phyloP scores from a whole-genome alignment of 371 early-diverging fungal genomes.

The Apophysomyces trapeziformis region DNA sequence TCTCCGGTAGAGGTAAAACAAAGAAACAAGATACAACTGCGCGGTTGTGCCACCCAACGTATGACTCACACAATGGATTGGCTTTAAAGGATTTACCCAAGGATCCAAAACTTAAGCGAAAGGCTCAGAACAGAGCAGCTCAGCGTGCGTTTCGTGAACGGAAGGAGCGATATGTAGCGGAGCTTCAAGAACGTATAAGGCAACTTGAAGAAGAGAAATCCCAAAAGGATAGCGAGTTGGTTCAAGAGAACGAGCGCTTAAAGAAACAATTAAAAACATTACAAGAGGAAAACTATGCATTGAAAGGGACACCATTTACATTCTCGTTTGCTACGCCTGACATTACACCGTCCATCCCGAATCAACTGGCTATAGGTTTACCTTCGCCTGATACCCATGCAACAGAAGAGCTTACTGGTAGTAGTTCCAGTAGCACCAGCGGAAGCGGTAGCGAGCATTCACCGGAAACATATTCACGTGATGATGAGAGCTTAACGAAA shows the following conservation, averaged over 20 bases:
- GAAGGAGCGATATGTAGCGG: constrained; percentile 66
- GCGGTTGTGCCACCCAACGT: not conserved
- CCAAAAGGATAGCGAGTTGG: constrained; percentile 22
- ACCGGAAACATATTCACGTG: not conserved
- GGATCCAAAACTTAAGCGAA: constrained; percentile 46
- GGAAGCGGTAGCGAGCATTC: constrained; percentile 1
- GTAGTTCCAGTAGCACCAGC: not conserved
- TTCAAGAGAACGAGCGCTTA: constrained; percentile 39
- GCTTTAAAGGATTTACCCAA: constrained; percentile 7
- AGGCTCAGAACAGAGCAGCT: constrained; percentile 73
- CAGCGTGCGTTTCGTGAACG: constrained; percentile 76
- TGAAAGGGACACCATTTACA: constrained; percentile 48
- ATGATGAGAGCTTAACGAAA: not conserved
- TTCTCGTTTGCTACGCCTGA: constrained; percentile 22
- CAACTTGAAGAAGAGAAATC: constrained; percentile 55
- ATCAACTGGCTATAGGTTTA: not conserved
- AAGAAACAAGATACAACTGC: not conserved
- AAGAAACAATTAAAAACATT: constrained; percentile 37
- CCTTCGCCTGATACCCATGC: not conserved
- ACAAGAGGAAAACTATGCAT: constrained; percentile 47
- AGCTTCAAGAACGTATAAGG: constrained; percentile 63
- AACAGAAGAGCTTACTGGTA: not conserved
- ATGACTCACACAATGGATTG: not conserved
- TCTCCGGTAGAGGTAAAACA: constrained; percentile 2
- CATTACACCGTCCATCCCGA: not conserved